Conservation (phyloP, 2,329 filamentous ascomycete species). For the Aspergillus chevalieri region DNA sequence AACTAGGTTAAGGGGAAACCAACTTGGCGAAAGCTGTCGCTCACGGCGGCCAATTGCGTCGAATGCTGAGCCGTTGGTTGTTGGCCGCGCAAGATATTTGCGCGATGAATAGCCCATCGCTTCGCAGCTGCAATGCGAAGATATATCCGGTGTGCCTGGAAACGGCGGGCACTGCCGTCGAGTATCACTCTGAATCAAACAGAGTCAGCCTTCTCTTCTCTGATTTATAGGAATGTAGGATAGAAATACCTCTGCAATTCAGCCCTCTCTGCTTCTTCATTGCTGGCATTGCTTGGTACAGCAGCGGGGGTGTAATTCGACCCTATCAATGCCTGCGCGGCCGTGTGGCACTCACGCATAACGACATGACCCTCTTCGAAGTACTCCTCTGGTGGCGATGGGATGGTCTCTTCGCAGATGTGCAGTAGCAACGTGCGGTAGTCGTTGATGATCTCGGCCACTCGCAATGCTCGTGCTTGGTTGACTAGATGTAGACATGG, state of each 20-base stretch:
- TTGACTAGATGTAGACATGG: conserved; percentile 45
- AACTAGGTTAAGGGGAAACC: conserved; percentile 15
- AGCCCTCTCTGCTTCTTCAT: conserved; percentile 50
- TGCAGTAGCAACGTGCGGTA: conserved; percentile 57
- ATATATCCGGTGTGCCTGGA: conserved; percentile 57
- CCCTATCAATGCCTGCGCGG: conserved; percentile 51
- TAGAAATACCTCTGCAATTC: conserved; percentile 49
- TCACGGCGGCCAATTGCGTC: conserved; percentile 44
- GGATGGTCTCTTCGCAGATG: conserved; percentile 49
- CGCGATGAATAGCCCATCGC: conserved; percentile 53
- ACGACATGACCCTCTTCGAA: conserved; percentile 55
- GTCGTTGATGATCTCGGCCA: conserved; percentile 60
- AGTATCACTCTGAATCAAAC: conserved; percentile 48
- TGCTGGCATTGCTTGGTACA: conserved; percentile 36
- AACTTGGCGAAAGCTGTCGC: conserved; percentile 45
- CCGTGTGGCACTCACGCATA: conserved; percentile 50
- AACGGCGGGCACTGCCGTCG: conserved; percentile 55
- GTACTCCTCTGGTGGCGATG: conserved; percentile 49
- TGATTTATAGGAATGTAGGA: background rate
- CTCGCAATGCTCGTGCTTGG: conserved; percentile 56
- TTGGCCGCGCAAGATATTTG: conserved; percentile 47
- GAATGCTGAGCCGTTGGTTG: conserved; percentile 44
- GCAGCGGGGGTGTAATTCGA: conserved; percentile 46
- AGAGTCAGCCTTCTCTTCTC: background rate
- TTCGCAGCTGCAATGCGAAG: conserved; percentile 53